Base-by-base conservation (phyloP, 768 basidiomycete species). In the Hemileccinum rubropunctum region DNA sequence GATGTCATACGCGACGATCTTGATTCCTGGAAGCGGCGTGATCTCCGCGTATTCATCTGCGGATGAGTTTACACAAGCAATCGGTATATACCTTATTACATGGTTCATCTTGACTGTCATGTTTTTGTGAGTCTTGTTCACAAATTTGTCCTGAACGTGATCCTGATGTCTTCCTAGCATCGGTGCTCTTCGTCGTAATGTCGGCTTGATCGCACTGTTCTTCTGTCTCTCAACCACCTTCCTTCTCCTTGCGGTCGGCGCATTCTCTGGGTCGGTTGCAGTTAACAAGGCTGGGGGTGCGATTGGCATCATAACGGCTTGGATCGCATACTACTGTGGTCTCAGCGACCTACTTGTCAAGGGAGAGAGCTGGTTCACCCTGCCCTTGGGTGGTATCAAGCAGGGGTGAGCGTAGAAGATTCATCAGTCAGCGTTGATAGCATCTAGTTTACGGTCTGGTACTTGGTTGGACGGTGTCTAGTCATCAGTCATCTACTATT, bases 71-170 rank as follows among this genome's bases (percentile, higher is more conserved):
- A 42, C 58, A 6, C 76, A 78, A 42, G 90, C 87, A 0, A 58
- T 93, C 12, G 89, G 85, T 3, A 84, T 92, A 50, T 92, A 79
- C 70, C 74, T 92, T 21, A 73, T 81, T 40, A 73, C 81, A 15
- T 93, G 91, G 91, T 79, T 79, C 59, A 67, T 89, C 52, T 71
- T 91, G 28, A 88, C 90, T 0, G 76, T 80, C 67, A 66, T 88
- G 60, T 73, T 90, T 56, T 52, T 83, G 88, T 90, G 47, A 58
- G 82, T 54, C 7, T 11, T 30, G 1, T 7, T 13, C 17, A 1
- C 11, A 8, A 10, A 4, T 36, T 4, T 4, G 7, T 8, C 2
- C 11, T n/a, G n/a, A 2, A 21, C 0, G 9, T 12, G 4, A 3
- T 27, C 1, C 35, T 61, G 8, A 65, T 34, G 4, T 12, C 14